Evolutionary conservation across 371 early-diverging fungal species (phyloP).

Genomic region (Syncephalastrum monosporum): DNA sequence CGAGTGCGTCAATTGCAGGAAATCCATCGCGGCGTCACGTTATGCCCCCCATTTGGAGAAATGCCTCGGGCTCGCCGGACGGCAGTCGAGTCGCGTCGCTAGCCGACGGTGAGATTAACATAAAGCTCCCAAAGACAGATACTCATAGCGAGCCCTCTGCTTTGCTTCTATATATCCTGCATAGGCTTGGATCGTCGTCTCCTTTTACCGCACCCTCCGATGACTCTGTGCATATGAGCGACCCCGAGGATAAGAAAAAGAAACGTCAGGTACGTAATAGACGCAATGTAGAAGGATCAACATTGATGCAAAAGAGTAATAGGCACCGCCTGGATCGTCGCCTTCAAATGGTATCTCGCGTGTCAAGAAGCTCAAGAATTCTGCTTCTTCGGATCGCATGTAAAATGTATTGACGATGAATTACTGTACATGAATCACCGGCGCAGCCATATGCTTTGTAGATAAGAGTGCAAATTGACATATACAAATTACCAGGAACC

Average conservation of each 20-base stretch:
- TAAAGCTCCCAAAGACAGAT: not conserved
- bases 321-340: not conserved
- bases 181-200: conserved; percentile 4
- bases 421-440: too few relatives aligned
- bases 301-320: too few relatives aligned
- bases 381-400: not conserved
- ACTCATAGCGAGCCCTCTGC: not conserved
- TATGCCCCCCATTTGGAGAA: conserved; percentile 89
- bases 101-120: conserved; percentile 44
- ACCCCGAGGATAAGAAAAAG: conserved; percentile 8
- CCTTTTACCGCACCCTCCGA: conserved; percentile 6
- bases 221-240: conserved; percentile 13
- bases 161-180: not conserved
- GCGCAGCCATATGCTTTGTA: too few relatives aligned
- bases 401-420: too few relatives aligned
- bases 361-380: conserved; percentile 27
- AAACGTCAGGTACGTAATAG: not conserved
- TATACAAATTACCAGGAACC: too few relatives aligned
- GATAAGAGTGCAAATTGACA: too few relatives aligned
- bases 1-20: conserved; percentile 78
- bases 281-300: too few relatives aligned
- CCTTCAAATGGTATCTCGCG: conserved; percentile 26
- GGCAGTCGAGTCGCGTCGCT: conserved; percentile 63
- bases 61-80: conserved; percentile 81
- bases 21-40: conserved; percentile 69